phyloP scores from a whole-genome alignment of 768 basidiomycete species.

The Kwoniella sp. region DNA sequence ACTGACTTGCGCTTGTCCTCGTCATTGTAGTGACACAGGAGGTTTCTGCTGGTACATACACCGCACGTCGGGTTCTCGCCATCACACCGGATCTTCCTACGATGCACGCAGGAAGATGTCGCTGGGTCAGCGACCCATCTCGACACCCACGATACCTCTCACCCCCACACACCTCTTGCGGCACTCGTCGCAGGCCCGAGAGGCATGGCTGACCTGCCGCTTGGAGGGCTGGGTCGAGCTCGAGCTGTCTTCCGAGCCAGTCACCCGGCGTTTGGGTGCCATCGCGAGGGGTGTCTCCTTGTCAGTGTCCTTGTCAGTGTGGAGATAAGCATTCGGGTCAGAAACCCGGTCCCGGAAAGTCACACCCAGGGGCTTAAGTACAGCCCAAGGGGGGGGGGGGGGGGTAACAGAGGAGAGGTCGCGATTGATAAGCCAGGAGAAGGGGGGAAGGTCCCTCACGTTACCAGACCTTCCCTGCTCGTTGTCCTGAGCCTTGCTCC shows the following conservation, averaged over 20 bases:
- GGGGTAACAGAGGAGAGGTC: too few relatives aligned
- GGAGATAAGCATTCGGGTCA: not conserved
- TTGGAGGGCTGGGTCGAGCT: not conserved
- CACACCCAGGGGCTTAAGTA: not conserved
- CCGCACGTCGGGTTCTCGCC: slow-evolving; percentile 10
- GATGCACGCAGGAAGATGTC: not conserved
- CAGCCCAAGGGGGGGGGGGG: too few relatives aligned
- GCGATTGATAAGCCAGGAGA: too few relatives aligned
- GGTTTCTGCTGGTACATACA: slow-evolving; percentile 10
- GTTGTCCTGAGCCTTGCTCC: too few relatives aligned
- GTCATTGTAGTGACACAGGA: slow-evolving; percentile 21
- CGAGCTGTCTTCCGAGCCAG: slow-evolving; percentile 2
- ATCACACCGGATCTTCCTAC: slow-evolving; percentile 26
- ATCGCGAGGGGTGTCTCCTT: not conserved
- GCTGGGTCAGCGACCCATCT: too few relatives aligned
- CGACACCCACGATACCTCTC: too few relatives aligned
- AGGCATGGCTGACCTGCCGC: slow-evolving; percentile 10
- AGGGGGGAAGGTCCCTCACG: too few relatives aligned
- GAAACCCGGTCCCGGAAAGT: not conserved
- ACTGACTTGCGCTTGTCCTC: slow-evolving; percentile 23
- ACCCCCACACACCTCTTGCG: slow-evolving; percentile 20
- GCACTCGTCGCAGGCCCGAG: slow-evolving; percentile 21
- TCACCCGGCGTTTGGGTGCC: slow-evolving; percentile 13
- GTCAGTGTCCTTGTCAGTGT: too few relatives aligned
- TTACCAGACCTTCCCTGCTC: too few relatives aligned